Percentiles rank a stretch among this genome's conserved stretches.
phyloP scores from a whole-genome alignment of 495 filamentous ascomycete species.

The Annulohypoxylon stygium region DNA sequence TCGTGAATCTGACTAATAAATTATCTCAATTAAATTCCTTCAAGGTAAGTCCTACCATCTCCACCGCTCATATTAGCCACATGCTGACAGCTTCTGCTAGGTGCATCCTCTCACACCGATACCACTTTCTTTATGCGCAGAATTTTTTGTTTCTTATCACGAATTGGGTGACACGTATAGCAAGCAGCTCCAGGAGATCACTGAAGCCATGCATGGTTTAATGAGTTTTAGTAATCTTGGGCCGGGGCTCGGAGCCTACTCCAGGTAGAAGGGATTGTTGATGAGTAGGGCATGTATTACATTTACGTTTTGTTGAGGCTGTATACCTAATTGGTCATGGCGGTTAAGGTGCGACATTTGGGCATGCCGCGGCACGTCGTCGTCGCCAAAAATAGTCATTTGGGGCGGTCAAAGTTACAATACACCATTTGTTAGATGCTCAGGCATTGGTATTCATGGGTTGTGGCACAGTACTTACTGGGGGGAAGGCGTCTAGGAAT shows the following conservation, averaged over 20 bases:
- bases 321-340: slow-evolving; percentile 14
- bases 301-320: slow-evolving; percentile 13
- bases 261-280: slow-evolving; percentile 17
- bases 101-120: slow-evolving; percentile 46
- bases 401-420: not conserved
- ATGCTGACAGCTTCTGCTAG: slow-evolving; percentile 24
- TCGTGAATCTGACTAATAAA: slow-evolving; percentile 57
- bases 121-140: slow-evolving; percentile 40
- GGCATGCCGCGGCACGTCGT: not conserved
- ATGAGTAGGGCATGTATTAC: slow-evolving; percentile 16
- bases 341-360: slow-evolving; percentile 6
- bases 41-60: slow-evolving; percentile 50
- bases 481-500: slow-evolving; percentile 13
- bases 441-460: slow-evolving; percentile 13
- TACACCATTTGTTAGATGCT: not conserved
- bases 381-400: not conserved
- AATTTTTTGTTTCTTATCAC: slow-evolving; percentile 42
- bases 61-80: not conserved
- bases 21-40: slow-evolving; percentile 61
- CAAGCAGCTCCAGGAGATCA: slow-evolving; percentile 45
- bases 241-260: slow-evolving; percentile 36
- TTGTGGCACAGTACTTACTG: slow-evolving; percentile 1
- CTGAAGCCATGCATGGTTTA: slow-evolving; percentile 45
- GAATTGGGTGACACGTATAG: slow-evolving; percentile 42
- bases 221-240: slow-evolving; percentile 47